These are phyloP conservation scores for Phycomyces nitens DNA, from an alignment of 192 early-diverging fungal species.

Conservation along the genomic window DNA sequence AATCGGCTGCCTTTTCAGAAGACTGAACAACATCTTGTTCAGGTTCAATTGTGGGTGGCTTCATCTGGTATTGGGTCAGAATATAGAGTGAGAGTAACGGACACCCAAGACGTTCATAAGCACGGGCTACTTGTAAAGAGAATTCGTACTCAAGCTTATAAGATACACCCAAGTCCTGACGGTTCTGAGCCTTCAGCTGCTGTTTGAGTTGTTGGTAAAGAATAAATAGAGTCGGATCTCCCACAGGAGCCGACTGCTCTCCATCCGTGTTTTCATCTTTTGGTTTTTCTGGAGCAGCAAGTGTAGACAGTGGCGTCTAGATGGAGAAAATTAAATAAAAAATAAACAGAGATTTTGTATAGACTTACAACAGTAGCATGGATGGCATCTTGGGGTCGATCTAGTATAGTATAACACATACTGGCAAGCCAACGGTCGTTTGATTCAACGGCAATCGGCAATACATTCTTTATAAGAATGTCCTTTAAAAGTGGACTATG, in stretches of 20 bases:
- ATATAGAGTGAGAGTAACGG: conserved; percentile 75
- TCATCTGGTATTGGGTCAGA: conserved; percentile 43
- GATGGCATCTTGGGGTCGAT: conserved; percentile 54
- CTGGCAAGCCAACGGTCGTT: conserved; percentile 68
- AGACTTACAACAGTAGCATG: conserved; percentile 53
- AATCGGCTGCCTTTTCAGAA: conserved; percentile 14
- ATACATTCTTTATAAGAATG: conserved; percentile 40
- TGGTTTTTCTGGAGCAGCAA: neutral
- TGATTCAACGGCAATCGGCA: conserved; percentile 50
- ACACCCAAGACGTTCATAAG: conserved; percentile 78
- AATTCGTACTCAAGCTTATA: conserved; percentile 56
- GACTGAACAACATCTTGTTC: neutral
- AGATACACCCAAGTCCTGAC: conserved; percentile 45
- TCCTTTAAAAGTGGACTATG: conserved; percentile 53
- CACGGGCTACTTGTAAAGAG: conserved; percentile 52
- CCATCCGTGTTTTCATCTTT: neutral
- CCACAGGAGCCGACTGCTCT: conserved; percentile 25
- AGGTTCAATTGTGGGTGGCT: conserved; percentile 6
- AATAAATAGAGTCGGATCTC: conserved; percentile 70
- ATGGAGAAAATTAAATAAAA: conserved; percentile 6
- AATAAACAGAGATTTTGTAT: neutral
- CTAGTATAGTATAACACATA: conserved; percentile 55
- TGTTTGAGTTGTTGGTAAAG: conserved; percentile 65
- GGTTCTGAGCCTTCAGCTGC: conserved; percentile 43
- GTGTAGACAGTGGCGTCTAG: neutral